A percentile compares a stretch with the other conserved stretches of the same genome.
These are phyloP conservation scores for Peziza echinospora DNA, from an alignment of 495 filamentous ascomycete genomes.

Conservation along the genomic window DNA sequence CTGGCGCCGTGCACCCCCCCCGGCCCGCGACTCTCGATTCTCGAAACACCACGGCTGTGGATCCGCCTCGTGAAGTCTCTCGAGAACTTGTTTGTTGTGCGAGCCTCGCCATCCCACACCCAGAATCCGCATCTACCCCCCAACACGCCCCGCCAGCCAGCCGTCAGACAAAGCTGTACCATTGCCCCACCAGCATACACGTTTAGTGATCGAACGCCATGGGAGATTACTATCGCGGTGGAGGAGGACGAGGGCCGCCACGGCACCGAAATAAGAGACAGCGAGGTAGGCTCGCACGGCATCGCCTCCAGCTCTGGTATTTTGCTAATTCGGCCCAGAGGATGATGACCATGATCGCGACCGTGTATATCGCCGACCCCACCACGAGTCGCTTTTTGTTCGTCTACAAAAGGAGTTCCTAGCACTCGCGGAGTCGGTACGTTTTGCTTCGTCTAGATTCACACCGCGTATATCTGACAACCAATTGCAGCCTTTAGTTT, in stretches of 20 bases:
- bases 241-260: conserved; percentile 11
- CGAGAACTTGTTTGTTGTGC: too few species aligned
- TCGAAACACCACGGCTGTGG: too few species aligned
- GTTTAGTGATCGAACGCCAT: conserved; percentile 10
- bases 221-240: conserved; percentile 20
- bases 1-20: too few species aligned
- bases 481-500: conserved; percentile 38
- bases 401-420: conserved; percentile 64
- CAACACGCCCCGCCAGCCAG: too few species aligned
- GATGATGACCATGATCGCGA: conserved; percentile 38
- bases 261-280: conserved; percentile 4
- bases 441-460: background rate
- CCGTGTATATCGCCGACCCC: conserved; percentile 48
- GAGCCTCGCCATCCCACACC: too few species aligned
- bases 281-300: background rate
- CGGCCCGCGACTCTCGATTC: too few species aligned
- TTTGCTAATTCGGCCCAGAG: background rate
- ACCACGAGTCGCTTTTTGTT: conserved; percentile 53
- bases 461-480: background rate
- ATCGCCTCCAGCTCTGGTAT: background rate
- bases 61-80: too few species aligned
- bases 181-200: too few species aligned
- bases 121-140: too few species aligned
- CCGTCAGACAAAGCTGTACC: too few species aligned
- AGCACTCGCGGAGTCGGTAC: conserved; percentile 59